Evolutionary conservation across 768 basidiomycete species (phyloP).

Genomic region (Psilocybe subaeruginosa): DNA sequence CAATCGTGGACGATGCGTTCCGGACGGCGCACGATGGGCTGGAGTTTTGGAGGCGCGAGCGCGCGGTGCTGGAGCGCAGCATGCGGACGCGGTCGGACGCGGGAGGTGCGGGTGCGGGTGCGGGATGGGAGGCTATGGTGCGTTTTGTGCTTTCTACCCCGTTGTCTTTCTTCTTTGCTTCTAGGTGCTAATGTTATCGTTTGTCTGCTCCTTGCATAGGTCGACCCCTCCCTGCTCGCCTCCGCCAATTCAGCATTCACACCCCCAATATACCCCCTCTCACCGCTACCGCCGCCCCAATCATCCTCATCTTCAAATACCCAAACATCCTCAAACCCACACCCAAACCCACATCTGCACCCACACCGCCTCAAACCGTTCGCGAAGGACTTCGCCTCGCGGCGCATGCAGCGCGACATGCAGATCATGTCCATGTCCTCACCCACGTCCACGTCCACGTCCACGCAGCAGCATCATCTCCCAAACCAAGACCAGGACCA

Average conservation of each 20-base stretch:
- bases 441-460: conserved; percentile 26
- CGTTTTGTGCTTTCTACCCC: conserved; percentile 16
- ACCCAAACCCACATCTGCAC: conserved; percentile 16
- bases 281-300: no score
- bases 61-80: conserved; percentile 44
- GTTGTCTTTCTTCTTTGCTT: background rate
- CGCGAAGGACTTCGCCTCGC: conserved; percentile 47
- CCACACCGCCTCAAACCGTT: conserved; percentile 26
- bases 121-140: conserved; percentile 40
- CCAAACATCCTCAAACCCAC: background rate
- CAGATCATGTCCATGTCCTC: conserved; percentile 47
- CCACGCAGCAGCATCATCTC: no score
- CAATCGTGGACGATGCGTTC: conserved; percentile 57
- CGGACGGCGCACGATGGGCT: conserved; percentile 51
- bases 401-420: conserved; percentile 44
- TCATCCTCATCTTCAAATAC: background rate
- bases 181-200: no score
- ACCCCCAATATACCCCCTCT: no score
- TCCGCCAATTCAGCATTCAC: conserved; percentile 24
- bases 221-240: conserved; percentile 38
- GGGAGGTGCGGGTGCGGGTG: background rate
- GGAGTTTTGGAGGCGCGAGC: conserved; percentile 55
- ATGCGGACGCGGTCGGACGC: conserved; percentile 34
- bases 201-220: conserved; percentile 27
- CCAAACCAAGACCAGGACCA: no score